A percentile compares a stretch with the other conserved stretches of the same genome.
Conservation (phyloP, 73 alveolate genomes). For the Paramecium sonneborni region DNA sequence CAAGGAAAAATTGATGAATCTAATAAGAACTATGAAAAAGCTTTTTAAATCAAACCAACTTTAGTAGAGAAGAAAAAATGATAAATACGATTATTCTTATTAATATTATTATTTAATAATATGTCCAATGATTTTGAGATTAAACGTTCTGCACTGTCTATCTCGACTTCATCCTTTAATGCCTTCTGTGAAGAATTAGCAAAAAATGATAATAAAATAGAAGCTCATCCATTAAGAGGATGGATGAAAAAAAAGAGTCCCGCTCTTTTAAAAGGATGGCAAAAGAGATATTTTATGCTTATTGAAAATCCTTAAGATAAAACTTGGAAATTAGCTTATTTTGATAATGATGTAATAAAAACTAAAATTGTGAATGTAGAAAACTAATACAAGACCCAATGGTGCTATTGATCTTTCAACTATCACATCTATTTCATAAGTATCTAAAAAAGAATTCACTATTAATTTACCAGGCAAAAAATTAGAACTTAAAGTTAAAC, state of each 20-base stretch:
- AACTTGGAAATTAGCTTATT: slow-evolving; percentile 26
- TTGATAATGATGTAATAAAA: slow-evolving; percentile 2
- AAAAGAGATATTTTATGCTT: slow-evolving; percentile 74
- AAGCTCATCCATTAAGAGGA: background rate
- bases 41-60: slow-evolving; percentile 47
- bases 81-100: background rate
- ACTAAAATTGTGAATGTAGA: slow-evolving; percentile 24
- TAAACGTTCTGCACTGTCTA: background rate
- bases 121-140: background rate
- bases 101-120: background rate
- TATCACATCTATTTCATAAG: slow-evolving; percentile 41
- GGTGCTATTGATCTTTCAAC: slow-evolving; percentile 74
- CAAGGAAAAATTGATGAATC: slow-evolving; percentile 53
- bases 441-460: slow-evolving; percentile 55
- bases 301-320: slow-evolving; percentile 10
- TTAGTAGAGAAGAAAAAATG: slow-evolving; percentile 39
- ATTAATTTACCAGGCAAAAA: slow-evolving; percentile 41
- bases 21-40: slow-evolving; percentile 28
- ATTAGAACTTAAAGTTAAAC: slow-evolving; percentile 71
- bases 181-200: background rate
- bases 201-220: background rate
- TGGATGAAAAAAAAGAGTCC: slow-evolving; percentile 78
- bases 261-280: slow-evolving; percentile 69
- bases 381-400: slow-evolving; percentile 65
- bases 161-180: background rate